Evolutionary conservation across 805 yeast species (phyloP), one percentile per base, ranked within the genome.

Genomic region (Candida silvicultrix): DNA sequence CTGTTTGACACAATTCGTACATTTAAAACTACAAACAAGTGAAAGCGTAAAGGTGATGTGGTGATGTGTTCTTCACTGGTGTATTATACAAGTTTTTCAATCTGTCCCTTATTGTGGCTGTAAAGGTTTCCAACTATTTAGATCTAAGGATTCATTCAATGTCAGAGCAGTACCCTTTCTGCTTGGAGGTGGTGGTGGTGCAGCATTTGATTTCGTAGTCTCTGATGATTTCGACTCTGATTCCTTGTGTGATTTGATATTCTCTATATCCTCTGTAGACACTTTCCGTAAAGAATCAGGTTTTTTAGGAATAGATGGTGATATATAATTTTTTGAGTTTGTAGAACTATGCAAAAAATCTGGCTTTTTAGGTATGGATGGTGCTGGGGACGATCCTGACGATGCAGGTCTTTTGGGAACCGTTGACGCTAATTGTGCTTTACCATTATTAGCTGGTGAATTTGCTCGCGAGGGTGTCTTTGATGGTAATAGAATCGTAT

Each of bases 401-500:
- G 42, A 38, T 2, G 42, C 36, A 34, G 49, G 45, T 29, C 21
- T 37, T 18, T 37, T 37, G 3, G 39, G 25, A 20, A 37, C 10
- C 2, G 49, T 46, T 21, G 42, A 34, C 18, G 59, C 54, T 15
- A 57, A 48, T n/a, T 48, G 29, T 14, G 49, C 40, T 40, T 53
- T 54, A 40, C 22, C 51, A 37, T 45, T 44, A 8, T 41, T 25
- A 42, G 50, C 43, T 18, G 60, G 57, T 11, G 56, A 49, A 15
- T 38, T 50, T 38, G 43, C 41, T 40, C 49, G 48, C 29, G 46
- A 53, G 36, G 56, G 58, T 14, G 54, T 46, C 2, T 57, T 49
- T 16, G 59, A 53, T 22, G 72, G 72, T 4, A 64, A 62, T 39
- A 69, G 47, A 8, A 69, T 50, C 4, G 58, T 34, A 21, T 59